Conservation (phyloP, 768 basidiomycete genomes). For the Kondoa malvinella region DNA sequence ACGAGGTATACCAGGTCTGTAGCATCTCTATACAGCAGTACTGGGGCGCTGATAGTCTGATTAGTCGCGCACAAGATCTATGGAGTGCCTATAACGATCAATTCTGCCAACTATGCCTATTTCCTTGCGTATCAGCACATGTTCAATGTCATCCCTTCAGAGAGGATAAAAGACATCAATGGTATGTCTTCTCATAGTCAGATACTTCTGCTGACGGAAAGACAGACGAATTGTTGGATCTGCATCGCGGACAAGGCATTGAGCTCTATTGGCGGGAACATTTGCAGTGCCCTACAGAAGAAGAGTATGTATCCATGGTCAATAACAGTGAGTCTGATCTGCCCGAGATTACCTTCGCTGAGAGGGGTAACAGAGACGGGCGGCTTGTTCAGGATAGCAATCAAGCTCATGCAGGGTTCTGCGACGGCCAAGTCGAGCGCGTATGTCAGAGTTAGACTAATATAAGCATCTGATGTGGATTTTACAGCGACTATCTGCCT, state of each 20-base stretch:
- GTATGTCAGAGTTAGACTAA: slow-evolving; percentile 26
- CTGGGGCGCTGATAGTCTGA: background rate
- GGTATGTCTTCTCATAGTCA: slow-evolving; percentile 11
- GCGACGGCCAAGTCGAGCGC: slow-evolving; percentile 25
- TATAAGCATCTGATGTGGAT: background rate
- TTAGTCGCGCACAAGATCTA: slow-evolving; percentile 88
- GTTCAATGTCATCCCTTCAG: slow-evolving; percentile 37
- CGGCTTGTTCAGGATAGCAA: slow-evolving; percentile 72
- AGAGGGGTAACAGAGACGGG: slow-evolving; percentile 58
- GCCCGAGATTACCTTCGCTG: background rate
- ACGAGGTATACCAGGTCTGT: slow-evolving; percentile 60
- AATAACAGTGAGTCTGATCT: slow-evolving; percentile 69
- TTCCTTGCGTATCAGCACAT: slow-evolving; percentile 83
- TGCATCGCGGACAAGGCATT: slow-evolving; percentile 87
- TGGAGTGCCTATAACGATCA: slow-evolving; percentile 90
- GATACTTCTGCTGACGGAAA: no score
- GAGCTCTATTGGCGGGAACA: slow-evolving; percentile 91
- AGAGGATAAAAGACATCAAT: slow-evolving; percentile 20
- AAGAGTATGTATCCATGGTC: slow-evolving; percentile 89
- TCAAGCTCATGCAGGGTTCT: slow-evolving; percentile 87
- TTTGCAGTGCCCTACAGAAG: slow-evolving; percentile 75
- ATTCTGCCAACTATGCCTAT: slow-evolving; percentile 90
- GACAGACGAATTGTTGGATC: slow-evolving; percentile 53
- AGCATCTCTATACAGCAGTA: background rate
- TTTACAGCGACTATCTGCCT: slow-evolving; percentile 63